Evolutionary conservation across 345 rosid genomes (phyloP).

Genomic region (Geranium brycei): DNA sequence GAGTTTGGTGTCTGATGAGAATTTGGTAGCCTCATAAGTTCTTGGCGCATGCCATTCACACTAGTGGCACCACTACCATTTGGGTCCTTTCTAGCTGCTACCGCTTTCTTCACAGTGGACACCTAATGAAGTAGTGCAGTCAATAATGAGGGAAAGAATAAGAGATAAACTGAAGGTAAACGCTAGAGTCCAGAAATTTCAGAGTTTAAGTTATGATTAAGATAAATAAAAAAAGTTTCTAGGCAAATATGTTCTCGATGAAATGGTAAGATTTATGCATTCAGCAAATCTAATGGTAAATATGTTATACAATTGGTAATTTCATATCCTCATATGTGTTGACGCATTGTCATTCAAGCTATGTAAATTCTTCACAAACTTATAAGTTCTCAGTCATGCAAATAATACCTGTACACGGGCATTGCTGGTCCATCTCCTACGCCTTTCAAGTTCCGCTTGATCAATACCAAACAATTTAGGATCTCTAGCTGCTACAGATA

Average conservation of each 20-base stretch:
- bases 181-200: no score
- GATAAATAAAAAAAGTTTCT: no score
- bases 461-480: conserved; percentile 84
- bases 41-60: conserved; percentile 57
- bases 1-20: conserved; percentile 39
- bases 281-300: no score
- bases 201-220: no score
- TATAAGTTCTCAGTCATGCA: no score
- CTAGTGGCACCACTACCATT: conserved; percentile 26
- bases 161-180: no score
- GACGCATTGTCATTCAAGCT: no score
- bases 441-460: conserved; percentile 67
- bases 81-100: conserved; percentile 49
- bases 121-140: conserved; percentile 31
- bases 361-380: no score
- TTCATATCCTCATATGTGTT: no score
- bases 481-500: conserved; percentile 75
- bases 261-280: no score
- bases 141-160: conserved; percentile 8
- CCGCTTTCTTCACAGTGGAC: conserved; percentile 57
- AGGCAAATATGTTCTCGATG: no score
- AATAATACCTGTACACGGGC: conserved; percentile 62
- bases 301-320: no score
- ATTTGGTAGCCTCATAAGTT: conserved; percentile 74
- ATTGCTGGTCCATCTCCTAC: conserved; percentile 83